Base-by-base conservation (phyloP, 169 alveolate species). In the Plasmodium knowlesi region DNA sequence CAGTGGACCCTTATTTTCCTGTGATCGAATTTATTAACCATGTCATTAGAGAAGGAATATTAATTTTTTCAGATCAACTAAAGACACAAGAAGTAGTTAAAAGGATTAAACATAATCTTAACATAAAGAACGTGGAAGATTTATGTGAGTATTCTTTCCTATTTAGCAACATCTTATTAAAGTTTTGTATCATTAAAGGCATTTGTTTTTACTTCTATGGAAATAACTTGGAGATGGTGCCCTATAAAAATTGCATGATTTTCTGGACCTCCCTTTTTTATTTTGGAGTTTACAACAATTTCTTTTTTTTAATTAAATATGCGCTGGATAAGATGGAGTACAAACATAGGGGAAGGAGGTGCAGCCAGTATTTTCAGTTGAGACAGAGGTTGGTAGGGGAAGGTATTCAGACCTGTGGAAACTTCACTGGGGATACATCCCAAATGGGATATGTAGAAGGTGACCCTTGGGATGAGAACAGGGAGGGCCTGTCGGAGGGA, bases 201-300 rank as follows among this genome's bases (percentile, higher is more conserved):
- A 89, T 89, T 12, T 89, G 90, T 67, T 89, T 89, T 61, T 57
- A 78, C 79, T 89, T 89, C 82, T 67, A 79, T 50, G 46, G 82
- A 54, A 89, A 61, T 50, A 89, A 78, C 72, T 89, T 89, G 28
- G 89, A 89, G 32, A 19, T 73, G 1, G 28, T 89, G 28, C 71
- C 94, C 46, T 71, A 78, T 19, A 89, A 89, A 79, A 79, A 80
- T 79, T 78, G 72, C 73, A 43, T 89, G 71, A 19, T 61, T 3
- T 89, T 89, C 79, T 89, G 94, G 94, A 80, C 61, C 19, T 89
- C 90, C 5, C 81, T 89, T 12, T 89, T 89, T 67, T 89, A 89
- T 34, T 89, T 89, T 70, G 94, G 94, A 5, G 82, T 89, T 79
- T 89, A 89, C 74, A 89, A 89, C 50, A 54, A 89, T 32, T 89